Conservation (phyloP, 1,284 basidiomycete genomes). For the Amylostereum chailletii region DNA sequence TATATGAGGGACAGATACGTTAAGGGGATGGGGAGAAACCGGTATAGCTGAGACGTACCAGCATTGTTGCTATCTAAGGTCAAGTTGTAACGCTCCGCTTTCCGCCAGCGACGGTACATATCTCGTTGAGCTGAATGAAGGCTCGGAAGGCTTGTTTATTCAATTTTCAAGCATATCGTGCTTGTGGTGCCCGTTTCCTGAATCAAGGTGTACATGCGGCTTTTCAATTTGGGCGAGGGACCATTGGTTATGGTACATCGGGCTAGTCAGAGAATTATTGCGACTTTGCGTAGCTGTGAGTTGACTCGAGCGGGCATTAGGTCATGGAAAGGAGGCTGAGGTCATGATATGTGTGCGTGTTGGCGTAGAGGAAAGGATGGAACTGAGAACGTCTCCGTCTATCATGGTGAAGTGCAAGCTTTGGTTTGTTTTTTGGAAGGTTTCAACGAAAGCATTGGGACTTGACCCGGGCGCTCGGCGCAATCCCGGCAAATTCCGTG, state of each 20-base stretch:
- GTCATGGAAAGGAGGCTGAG: no score
- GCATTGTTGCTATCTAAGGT: slow-evolving; percentile 56
- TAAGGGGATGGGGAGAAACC: neutral
- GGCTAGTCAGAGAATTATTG: slow-evolving; percentile 52
- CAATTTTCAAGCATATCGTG: slow-evolving; percentile 64
- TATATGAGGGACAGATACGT: slow-evolving; percentile 34
- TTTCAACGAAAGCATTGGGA: no score
- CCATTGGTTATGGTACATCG: slow-evolving; percentile 58
- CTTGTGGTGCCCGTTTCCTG: slow-evolving; percentile 54
- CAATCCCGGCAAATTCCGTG: no score
- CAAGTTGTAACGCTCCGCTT: slow-evolving; percentile 61
- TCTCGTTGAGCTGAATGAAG: slow-evolving; percentile 55
- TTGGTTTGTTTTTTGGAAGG: no score
- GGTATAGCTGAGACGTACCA: slow-evolving; percentile 32
- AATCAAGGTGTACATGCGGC: slow-evolving; percentile 74
- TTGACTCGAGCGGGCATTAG: slow-evolving; percentile 21
- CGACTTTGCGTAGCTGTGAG: slow-evolving; percentile 40
- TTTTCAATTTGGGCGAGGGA: slow-evolving; percentile 63
- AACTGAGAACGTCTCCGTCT: no score
- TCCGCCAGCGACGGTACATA: slow-evolving; percentile 63
- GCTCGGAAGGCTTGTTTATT: neutral
- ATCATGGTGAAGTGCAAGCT: no score
- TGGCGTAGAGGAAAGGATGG: no score
- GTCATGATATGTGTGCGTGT: no score
- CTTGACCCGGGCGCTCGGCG: no score